Evolutionary conservation across 441 rosid species (phyloP), one percentile per base, ranked within the genome.

Genomic region (Francoa sonchifolia): DNA sequence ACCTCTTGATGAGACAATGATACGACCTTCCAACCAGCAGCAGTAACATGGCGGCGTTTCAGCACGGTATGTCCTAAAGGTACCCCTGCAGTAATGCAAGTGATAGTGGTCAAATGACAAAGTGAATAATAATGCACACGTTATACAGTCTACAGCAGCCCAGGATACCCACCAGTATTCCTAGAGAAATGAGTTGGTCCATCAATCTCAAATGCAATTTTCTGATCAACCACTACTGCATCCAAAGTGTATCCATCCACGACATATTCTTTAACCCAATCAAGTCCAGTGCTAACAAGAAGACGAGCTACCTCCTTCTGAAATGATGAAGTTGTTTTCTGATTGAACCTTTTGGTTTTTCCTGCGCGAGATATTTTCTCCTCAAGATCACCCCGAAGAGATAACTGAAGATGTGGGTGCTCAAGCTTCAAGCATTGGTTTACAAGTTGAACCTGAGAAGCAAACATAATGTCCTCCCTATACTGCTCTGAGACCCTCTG

Each of bases 181-280:
- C 94, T 79, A 25, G 94, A 79, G 68, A 90, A 89, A 74, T 89
- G 95, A 39, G 95, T 77, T 34, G 89, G 93, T 52, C 96, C 96
- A 43, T 90, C 98, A 28, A 85, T 85, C 74, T 85, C 98, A 45
- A 90, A 55, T 42, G 90, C 98, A 57, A 85, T 57, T 60, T 73
- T 85, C 57, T 77, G 77, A 57, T 82, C 94, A 13, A 82, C 63
- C 35, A 82, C 57, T 50, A 61, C 94, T 54, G 89, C 93, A 72
- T 85, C 98, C 50, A 79, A 54, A 0, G 83, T 65, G 66, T 90
- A 82, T 3, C 83, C 92, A 64, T 79, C 84, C 33, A 80, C 63
- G 6, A 50, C 55, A 55, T 74, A 65, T 65, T 90, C 96, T 59
- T 62, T 77, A 19, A 67, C 74, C 96, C 94, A 85, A 42, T 82